Conservation (phyloP, 805 yeast genomes). For the Limtongia smithiae region DNA sequence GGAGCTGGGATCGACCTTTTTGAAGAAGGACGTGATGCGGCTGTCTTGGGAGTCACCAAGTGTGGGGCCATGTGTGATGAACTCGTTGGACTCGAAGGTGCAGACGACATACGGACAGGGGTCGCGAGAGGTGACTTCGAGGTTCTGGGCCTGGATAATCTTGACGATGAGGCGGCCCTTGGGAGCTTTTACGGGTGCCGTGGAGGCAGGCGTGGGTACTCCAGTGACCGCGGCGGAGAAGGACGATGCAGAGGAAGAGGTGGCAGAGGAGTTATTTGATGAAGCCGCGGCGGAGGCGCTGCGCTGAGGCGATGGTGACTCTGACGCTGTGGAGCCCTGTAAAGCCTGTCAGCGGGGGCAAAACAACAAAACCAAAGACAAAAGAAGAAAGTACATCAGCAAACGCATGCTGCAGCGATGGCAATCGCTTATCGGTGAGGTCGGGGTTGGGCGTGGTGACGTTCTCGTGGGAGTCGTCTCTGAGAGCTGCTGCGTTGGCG, state of each 20-base stretch:
- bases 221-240: slow-evolving; percentile 7
- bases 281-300: not conserved
- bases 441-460: slow-evolving; percentile 23
- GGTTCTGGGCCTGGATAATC: slow-evolving; percentile 73
- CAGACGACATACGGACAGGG: slow-evolving; percentile 81
- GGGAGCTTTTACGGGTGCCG: slow-evolving; percentile 43
- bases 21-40: slow-evolving; percentile 22
- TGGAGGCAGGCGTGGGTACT: not conserved
- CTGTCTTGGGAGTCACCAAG: slow-evolving; percentile 13
- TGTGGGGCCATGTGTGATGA: slow-evolving; percentile 67
- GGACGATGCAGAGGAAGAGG: slow-evolving; percentile 15
- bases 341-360: not conserved
- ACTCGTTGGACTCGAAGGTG: slow-evolving; percentile 87
- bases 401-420: slow-evolving; percentile 14
- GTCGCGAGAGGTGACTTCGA: slow-evolving; percentile 52
- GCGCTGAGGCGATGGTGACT: slow-evolving; percentile 4
- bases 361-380: not conserved
- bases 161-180: slow-evolving; percentile 80
- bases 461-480: slow-evolving; percentile 4
- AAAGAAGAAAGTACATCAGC: slow-evolving; percentile 4
- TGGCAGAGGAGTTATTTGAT: slow-evolving; percentile 3
- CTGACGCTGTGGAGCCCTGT: slow-evolving; percentile 6
- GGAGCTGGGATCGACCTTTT: slow-evolving; percentile 4
- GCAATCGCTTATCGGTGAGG: slow-evolving; percentile 21
- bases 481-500: not conserved